Base-by-base conservation (phyloP, 306 rosid genomes). In the Dalbergia cochinchinensis region DNA sequence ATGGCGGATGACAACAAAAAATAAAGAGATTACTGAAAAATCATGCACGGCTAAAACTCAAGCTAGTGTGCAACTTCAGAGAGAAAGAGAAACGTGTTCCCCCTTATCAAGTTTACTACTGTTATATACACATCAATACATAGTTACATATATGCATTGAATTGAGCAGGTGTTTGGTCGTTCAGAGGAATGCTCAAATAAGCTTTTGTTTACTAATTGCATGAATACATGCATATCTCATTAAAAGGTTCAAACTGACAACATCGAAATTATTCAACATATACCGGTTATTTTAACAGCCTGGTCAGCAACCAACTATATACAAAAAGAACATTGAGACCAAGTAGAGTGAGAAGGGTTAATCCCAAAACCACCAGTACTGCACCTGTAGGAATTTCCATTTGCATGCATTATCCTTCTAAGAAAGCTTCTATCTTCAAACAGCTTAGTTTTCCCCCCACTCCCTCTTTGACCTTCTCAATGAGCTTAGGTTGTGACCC, bases 331-430 rank as follows among this genome's bases (percentile, higher is more conserved):
- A 42, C 48, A 6, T 7, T 11, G 22, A 69, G 71, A 59, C 65
- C 71, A 60, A 34, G 65, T 48, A 14, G 72, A 50, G 57, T 44
- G 69, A 58, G 37, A n/a, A 33, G 71, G 76, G 71, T 50, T 71
- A 50, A 16, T 50, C 70, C 53, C 77, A 59, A 67, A 19, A 19
- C 62, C 34, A 78, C 51, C 77, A 79, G 54, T 3, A 61, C 57
- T 19, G 78, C 62, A 79, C 42, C 63, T 61, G 72, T 35, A 60
- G 16, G 69, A 74, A 47, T 35, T 66, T 39, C 44, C 64, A 20
- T 47, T 59, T 58, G 76, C 65, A 45, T 61, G 65, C 71, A 13
- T 16, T 48, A 54, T 50, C 72, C 71, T 37, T 79, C 31, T 7
- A 59, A 26, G 41, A 39, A 78, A 44, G 68, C 26, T 57, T 69